phyloP scores from a whole-genome alignment of 768 basidiomycete species.

The Sarcomyxa edulis region DNA sequence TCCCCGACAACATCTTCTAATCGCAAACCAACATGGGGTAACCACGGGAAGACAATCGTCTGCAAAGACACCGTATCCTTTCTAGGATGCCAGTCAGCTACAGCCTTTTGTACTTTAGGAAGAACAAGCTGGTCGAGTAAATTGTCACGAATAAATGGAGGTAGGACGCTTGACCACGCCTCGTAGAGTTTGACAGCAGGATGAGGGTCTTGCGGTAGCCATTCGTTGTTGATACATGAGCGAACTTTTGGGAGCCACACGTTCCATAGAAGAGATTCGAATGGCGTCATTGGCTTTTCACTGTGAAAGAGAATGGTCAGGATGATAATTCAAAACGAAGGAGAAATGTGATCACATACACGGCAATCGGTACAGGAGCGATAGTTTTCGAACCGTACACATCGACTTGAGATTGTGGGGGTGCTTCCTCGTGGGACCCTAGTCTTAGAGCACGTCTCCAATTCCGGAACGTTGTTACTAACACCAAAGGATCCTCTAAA shows the following conservation, averaged over 20 bases:
- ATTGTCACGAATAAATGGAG: slow-evolving; percentile 90
- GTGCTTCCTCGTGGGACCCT: slow-evolving; percentile 36
- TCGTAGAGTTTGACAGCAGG: slow-evolving; percentile 83
- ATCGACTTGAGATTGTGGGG: slow-evolving; percentile 42
- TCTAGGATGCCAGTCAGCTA: slow-evolving; percentile 78
- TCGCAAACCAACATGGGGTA: slow-evolving; percentile 80
- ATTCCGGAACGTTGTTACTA: slow-evolving; percentile 58
- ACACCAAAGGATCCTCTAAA: slow-evolving; percentile 63
- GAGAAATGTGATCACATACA: slow-evolving; percentile 27
- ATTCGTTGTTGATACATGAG: slow-evolving; percentile 91
- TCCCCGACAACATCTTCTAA: slow-evolving; percentile 85
- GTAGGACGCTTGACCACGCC: slow-evolving; percentile 83
- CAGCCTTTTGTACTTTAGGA: slow-evolving; percentile 83
- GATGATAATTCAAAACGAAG: too few relatives aligned
- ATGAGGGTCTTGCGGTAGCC: slow-evolving; percentile 69
- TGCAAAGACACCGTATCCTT: slow-evolving; percentile 58
- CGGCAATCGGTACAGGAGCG: slow-evolving; percentile 20
- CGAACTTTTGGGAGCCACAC: slow-evolving; percentile 95
- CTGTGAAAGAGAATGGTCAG: slow-evolving; percentile 20
- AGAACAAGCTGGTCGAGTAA: slow-evolving; percentile 93
- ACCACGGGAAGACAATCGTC: slow-evolving; percentile 90
- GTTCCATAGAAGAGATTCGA: slow-evolving; percentile 91
- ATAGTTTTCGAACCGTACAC: slow-evolving; percentile 47
- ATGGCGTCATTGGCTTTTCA: slow-evolving; percentile 83
- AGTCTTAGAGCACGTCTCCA: slow-evolving; percentile 72